Conservation (phyloP, 2,329 filamentous ascomycete species). For the Nannizziopsis barbatae region DNA sequence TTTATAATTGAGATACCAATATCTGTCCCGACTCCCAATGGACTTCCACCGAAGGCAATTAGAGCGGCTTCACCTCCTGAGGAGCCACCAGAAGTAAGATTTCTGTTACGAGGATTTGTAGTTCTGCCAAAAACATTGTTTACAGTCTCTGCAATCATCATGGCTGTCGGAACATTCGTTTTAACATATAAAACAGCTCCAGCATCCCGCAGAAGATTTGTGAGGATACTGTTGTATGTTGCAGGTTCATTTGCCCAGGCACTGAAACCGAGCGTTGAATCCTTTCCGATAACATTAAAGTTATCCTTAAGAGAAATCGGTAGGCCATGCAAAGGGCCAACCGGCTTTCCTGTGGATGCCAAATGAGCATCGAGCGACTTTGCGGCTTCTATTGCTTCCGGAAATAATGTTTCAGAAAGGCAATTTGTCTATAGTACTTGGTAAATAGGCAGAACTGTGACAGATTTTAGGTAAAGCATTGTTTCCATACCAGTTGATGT, state of each 20-base stretch:
- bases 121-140: slow-evolving; percentile 36
- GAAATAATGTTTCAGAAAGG: slow-evolving; percentile 47
- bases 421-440: slow-evolving; percentile 45
- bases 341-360: slow-evolving; percentile 32
- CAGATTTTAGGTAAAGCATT: neutral
- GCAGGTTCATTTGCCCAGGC: slow-evolving; percentile 31
- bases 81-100: slow-evolving; percentile 26
- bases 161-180: slow-evolving; percentile 31
- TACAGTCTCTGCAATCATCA: slow-evolving; percentile 38
- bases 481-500: slow-evolving; percentile 21
- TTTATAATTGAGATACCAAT: slow-evolving; percentile 23
- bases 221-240: slow-evolving; percentile 44
- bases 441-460: neutral
- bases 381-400: slow-evolving; percentile 31
- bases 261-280: slow-evolving; percentile 16
- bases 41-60: slow-evolving; percentile 28
- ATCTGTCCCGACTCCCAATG: slow-evolving; percentile 31
- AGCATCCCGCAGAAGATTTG: slow-evolving; percentile 46
- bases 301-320: slow-evolving; percentile 35
- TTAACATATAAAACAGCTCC: slow-evolving; percentile 38
- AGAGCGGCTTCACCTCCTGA: slow-evolving; percentile 32
- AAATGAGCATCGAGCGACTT: slow-evolving; percentile 25
- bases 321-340: slow-evolving; percentile 34
- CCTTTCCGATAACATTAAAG: slow-evolving; percentile 24
- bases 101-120: slow-evolving; percentile 27